A percentile compares a stretch with the other conserved stretches of the same genome.
phyloP scores from a whole-genome alignment of 176 grass and related monocot species.

The Oryza officinalis region DNA sequence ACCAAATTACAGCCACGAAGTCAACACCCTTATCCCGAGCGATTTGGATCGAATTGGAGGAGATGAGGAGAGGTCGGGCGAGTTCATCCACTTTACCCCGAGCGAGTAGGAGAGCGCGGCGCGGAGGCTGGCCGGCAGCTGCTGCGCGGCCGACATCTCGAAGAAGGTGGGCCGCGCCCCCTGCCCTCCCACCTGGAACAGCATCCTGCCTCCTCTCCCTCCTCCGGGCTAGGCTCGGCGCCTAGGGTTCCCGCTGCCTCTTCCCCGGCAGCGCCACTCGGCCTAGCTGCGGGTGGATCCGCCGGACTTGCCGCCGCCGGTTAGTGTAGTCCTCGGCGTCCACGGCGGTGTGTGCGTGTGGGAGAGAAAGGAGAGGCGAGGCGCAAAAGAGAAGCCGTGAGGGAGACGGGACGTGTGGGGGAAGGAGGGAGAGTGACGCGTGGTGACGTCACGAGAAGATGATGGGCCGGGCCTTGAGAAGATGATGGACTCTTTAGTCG shows the following conservation, averaged over 20 bases:
- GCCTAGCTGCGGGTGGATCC: neutral
- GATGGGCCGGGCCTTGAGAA: neutral
- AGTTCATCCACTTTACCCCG: constrained; percentile 46
- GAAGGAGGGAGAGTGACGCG: neutral
- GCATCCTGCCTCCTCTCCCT: constrained; percentile 45
- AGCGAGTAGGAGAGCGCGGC: constrained; percentile 91
- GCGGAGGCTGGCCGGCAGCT: constrained; percentile 90
- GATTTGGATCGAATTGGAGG: constrained; percentile 26
- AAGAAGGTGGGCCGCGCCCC: constrained; percentile 98
- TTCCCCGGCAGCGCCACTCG: neutral
- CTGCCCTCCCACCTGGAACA: constrained; percentile 99
- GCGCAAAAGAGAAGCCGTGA: constrained; percentile 18
- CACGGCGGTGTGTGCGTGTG: constrained; percentile 18
- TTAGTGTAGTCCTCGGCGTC: constrained; percentile 15
- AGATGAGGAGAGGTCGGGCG: neutral
- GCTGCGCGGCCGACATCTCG: constrained; percentile 99
- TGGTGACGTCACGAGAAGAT: neutral
- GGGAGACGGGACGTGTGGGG: neutral
- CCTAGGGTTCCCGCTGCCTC: neutral
- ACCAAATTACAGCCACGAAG: neutral
- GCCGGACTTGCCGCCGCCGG: neutral
- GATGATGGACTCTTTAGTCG: too few species aligned
- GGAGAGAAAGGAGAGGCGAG: constrained; percentile 7
- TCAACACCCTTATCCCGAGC: neutral
- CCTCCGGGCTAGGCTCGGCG: constrained; percentile 5